Evolutionary conservation across 805 yeast genomes (phyloP), one percentile per base, ranked within the genome.

Genomic region (Suhomyces sp.): DNA sequence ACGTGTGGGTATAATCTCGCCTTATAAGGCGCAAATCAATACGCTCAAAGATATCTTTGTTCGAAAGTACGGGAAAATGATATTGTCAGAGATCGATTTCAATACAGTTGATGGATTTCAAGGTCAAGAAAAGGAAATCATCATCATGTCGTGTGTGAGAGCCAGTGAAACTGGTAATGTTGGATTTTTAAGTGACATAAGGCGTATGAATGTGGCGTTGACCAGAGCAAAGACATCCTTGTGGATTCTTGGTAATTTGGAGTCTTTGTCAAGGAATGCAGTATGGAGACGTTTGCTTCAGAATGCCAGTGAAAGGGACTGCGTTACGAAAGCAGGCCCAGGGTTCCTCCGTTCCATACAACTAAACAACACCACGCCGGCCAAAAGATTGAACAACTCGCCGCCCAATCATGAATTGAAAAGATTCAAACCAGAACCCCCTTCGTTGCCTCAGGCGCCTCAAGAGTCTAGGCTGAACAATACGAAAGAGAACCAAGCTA

Each of bases 41-140:
- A 72, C 78, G 1, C 64, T 94, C 53, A 81, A 81, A 57, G 76
- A 78, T 17, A 68, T 77, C 1, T 93, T 94, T 62, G 66, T 72
- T 5, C 72, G 74, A 13, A 73, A 73, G 50, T 87, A 80, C 62
- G 98, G 98, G 9, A 73, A 73, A 2, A 63, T 73, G 3, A 86
- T 93, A 33, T 67, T 79, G 17, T 77, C 81, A 29, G 85, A 82
- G 50, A 83, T 96, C 47, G 96, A 89, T 64, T 91, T 94, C 71
- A 91, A 92, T 64, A 90, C 99, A 0, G 91, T 94, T 55, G 99
- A 94, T 78, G 99, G 98, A 1, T 94, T 92, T 67, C 99, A 91
- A 73, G 97, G 75, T 51, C 98, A 94, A 69, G 99, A 94, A 66
- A 94, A 93, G 68, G 97, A 93, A 57, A 83, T 94, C 46, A 90